Evolutionary conservation across 2,329 filamentous ascomycete genomes (phyloP).

Genomic region (Fusarium multiceps): DNA sequence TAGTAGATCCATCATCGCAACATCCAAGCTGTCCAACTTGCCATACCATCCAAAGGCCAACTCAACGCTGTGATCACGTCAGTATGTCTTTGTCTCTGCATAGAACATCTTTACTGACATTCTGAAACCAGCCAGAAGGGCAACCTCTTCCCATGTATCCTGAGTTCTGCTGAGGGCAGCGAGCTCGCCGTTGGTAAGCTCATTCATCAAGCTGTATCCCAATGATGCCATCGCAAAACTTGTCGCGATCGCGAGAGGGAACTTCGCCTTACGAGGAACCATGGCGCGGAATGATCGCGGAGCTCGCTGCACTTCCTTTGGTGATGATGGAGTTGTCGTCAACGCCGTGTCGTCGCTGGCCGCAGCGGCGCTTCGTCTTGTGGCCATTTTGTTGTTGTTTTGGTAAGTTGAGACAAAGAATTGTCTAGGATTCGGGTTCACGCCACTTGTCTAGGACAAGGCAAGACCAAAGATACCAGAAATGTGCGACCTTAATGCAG

Average conservation of each 20-base stretch:
- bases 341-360: slow-evolving; percentile 34
- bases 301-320: slow-evolving; percentile 12
- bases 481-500: slow-evolving; percentile 5
- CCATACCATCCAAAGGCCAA: slow-evolving; percentile 79
- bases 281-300: slow-evolving; percentile 31
- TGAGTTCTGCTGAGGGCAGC: slow-evolving; percentile 72
- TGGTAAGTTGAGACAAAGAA: not conserved
- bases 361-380: slow-evolving; percentile 39
- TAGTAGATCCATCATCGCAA: slow-evolving; percentile 73
- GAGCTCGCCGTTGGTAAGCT: slow-evolving; percentile 73
- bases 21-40: slow-evolving; percentile 78
- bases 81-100: slow-evolving; percentile 1
- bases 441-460: slow-evolving; percentile 15
- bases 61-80: slow-evolving; percentile 64
- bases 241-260: slow-evolving; percentile 64
- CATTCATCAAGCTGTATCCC: slow-evolving; percentile 71
- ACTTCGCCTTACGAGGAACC: slow-evolving; percentile 60
- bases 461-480: not conserved
- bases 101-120: slow-evolving; percentile 59
- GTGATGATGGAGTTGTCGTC: slow-evolving; percentile 25
- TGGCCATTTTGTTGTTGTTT: slow-evolving; percentile 32
- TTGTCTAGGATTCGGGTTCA: not conserved
- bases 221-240: slow-evolving; percentile 72
- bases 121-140: slow-evolving; percentile 64
- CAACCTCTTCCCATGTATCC: slow-evolving; percentile 71